A percentile compares a stretch with the other conserved stretches of the same genome.
These are phyloP conservation scores for Eucalyptus polybractea DNA, from an alignment of 345 rosid species.

Conservation along the genomic window DNA sequence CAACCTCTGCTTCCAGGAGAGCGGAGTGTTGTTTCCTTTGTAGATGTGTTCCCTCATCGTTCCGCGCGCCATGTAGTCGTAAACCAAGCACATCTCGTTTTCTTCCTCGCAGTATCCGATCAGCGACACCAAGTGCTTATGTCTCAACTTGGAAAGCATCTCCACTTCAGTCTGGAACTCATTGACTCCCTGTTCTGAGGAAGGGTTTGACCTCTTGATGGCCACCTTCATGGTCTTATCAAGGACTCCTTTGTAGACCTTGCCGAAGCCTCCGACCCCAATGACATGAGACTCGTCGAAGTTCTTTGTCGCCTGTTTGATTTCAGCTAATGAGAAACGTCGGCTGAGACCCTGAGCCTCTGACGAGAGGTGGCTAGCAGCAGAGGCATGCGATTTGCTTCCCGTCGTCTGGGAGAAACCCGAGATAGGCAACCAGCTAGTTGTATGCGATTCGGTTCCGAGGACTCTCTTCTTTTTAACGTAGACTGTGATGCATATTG, in stretches of 20 bases:
- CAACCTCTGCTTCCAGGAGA: constrained; percentile 62
- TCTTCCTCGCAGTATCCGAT: constrained; percentile 84
- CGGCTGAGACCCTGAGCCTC: constrained; percentile 58
- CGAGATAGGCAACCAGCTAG: constrained; percentile 61
- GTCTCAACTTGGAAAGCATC: constrained; percentile 76
- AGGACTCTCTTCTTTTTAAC: constrained; percentile 12
- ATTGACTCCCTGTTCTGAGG: constrained; percentile 72
- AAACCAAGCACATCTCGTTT: constrained; percentile 72
- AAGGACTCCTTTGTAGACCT: constrained; percentile 68
- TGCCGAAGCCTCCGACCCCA: constrained; percentile 90
- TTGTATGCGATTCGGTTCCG: constrained; percentile 26
- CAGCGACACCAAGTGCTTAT: constrained; percentile 80
- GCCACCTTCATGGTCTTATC: constrained; percentile 54
- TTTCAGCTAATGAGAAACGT: constrained; percentile 52
- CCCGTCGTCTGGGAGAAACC: constrained; percentile 36
- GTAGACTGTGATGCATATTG: constrained; percentile 26
- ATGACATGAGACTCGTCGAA: constrained; percentile 58
- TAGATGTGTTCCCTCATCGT: constrained; percentile 69
- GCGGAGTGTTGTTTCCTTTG: constrained; percentile 32
- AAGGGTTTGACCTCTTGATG: constrained; percentile 59
- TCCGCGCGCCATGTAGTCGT: constrained; percentile 85
- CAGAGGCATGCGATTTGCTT: constrained; percentile 39
- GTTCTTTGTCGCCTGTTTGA: constrained; percentile 47
- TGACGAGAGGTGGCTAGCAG: constrained; percentile 32
- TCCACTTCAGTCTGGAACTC: constrained; percentile 81